These are phyloP conservation scores for Sporobolus alterniflorus DNA, from an alignment of 202 grass and related monocot genomes.

Conservation along the genomic window DNA sequence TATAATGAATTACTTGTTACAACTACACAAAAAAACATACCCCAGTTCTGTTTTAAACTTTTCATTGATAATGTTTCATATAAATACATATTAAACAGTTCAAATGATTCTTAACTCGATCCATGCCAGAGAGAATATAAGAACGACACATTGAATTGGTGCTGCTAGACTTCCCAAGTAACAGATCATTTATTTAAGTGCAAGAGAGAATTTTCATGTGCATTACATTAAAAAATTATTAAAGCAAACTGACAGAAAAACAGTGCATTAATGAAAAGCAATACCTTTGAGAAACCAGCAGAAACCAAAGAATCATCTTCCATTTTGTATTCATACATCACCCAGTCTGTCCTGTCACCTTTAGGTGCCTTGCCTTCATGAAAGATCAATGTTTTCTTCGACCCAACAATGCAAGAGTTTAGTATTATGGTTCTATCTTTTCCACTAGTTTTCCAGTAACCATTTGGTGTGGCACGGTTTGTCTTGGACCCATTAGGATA, in stretches of 20 bases:
- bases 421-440: constrained; percentile 72
- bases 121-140: neutral
- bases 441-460: constrained; percentile 97
- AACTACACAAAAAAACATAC: neutral
- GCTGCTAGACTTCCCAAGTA: neutral
- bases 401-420: constrained; percentile 68
- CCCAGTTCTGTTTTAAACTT: neutral
- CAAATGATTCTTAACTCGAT: too few species aligned
- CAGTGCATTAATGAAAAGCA: neutral
- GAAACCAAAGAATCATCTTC: constrained; percentile 50
- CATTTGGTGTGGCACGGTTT: constrained; percentile 85
- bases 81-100: too few species aligned
- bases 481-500: constrained; percentile 81
- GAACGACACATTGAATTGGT: neutral
- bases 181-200: neutral
- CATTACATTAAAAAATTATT: neutral
- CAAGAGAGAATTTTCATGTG: neutral
- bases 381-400: constrained; percentile 90
- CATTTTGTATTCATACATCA: constrained; percentile 97
- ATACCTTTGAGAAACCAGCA: constrained; percentile 76
- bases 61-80: neutral
- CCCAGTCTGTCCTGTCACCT: constrained; percentile 85
- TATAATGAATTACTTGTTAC: neutral
- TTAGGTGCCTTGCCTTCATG: constrained; percentile 85
- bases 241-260: neutral